Conservation (phyloP, 2,329 filamentous ascomycete species). For the Pseudogymnoascus sp. region DNA sequence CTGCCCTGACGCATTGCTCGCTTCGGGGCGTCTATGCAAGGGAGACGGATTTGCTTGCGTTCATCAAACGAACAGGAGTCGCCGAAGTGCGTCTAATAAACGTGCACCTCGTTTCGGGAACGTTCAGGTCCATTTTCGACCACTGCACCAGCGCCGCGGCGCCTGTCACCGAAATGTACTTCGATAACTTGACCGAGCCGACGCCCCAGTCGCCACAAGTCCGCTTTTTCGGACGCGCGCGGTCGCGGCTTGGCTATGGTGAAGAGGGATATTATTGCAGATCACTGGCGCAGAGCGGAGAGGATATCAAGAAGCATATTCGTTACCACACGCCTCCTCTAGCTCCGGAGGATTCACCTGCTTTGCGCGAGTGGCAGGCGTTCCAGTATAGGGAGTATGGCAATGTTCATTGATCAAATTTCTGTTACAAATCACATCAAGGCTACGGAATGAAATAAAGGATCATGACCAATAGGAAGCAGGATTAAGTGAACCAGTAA, state of each 20-base stretch:
- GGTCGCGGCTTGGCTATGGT: background rate
- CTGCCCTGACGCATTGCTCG: background rate
- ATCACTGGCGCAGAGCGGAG: background rate
- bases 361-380: background rate
- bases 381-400: background rate
- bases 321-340: background rate
- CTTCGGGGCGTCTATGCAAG: background rate
- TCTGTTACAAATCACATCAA: background rate
- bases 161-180: background rate
- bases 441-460: background rate
- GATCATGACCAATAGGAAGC: background rate
- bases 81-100: background rate
- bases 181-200: background rate
- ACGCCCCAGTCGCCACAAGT: background rate
- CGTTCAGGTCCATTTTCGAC: background rate
- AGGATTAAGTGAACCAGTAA: background rate
- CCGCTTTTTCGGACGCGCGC: background rate
- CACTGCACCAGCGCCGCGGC: background rate
- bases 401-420: background rate
- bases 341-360: background rate
- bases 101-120: background rate
- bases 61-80: background rate
- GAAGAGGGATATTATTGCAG: background rate
- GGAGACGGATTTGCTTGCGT: background rate
- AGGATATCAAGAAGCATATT: background rate